These are phyloP conservation scores for Saccharomycopsis oosterbeekiorum DNA, from an alignment of 805 yeast species.

Conservation along the genomic window DNA sequence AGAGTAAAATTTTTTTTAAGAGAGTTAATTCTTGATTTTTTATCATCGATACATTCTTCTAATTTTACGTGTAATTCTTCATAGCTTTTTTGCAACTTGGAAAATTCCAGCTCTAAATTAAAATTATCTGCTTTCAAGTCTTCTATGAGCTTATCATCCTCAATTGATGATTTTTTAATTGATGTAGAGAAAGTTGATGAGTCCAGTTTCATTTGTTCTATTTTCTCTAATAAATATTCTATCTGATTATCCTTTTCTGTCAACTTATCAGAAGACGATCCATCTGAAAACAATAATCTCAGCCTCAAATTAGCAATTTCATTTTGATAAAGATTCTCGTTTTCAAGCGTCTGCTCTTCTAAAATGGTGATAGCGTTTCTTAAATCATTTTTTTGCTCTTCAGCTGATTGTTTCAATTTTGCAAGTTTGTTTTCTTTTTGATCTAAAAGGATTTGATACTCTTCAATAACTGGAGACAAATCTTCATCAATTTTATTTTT, in stretches of 20 bases:
- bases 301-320: constrained; percentile 30
- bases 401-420: constrained; percentile 39
- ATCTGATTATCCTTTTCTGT: background rate
- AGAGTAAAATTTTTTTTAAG: background rate
- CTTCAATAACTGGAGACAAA: constrained; percentile 36
- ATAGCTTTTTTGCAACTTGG: background rate
- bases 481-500: constrained; percentile 37
- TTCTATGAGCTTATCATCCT: background rate
- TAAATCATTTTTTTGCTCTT: constrained; percentile 48
- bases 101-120: background rate
- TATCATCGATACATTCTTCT: background rate
- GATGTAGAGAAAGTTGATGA: background rate
- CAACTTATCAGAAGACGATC: background rate
- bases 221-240: background rate
- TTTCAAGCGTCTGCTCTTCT: constrained; percentile 45
- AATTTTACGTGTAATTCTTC: background rate
- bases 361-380: constrained; percentile 47
- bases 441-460: constrained; percentile 34
- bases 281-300: background rate
- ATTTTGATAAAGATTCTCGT: constrained; percentile 38
- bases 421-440: constrained; percentile 37
- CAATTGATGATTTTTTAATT: background rate
- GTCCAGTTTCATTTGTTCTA: background rate
- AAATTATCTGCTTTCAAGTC: background rate
- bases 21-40: background rate